phyloP scores from a whole-genome alignment of 306 rosid genomes.

The Crotalaria pallida region DNA sequence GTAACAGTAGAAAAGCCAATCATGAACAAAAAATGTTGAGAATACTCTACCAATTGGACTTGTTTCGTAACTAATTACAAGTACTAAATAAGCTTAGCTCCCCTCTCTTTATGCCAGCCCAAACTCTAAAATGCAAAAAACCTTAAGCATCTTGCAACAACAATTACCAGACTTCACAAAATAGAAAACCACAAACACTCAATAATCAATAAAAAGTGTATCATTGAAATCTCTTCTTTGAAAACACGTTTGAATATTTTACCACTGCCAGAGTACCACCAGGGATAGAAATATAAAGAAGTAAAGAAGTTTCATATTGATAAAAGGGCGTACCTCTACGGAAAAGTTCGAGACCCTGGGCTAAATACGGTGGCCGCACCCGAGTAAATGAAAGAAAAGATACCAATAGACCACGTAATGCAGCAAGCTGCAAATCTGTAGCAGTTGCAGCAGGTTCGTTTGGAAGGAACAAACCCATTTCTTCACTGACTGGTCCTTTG shows the following conservation, averaged over 20 bases:
- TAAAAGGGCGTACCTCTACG: slow-evolving; percentile 52
- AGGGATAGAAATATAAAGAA: slow-evolving; percentile 5
- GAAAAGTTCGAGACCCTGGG: slow-evolving; percentile 85
- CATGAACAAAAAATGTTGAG: not conserved
- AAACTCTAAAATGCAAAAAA: not conserved
- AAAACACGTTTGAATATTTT: not conserved
- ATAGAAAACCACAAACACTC: not conserved
- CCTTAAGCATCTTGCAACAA: not conserved
- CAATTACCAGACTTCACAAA: not conserved
- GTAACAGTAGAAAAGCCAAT: not conserved
- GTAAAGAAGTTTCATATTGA: not conserved
- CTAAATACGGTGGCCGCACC: slow-evolving; percentile 52
- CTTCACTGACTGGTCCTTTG: slow-evolving; percentile 40
- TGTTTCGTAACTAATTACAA: not conserved
- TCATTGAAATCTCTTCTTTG: not conserved
- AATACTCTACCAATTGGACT: not conserved
- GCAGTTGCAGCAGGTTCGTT: slow-evolving; percentile 35
- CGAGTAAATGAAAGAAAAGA: slow-evolving; percentile 65
- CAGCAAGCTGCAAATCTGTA: slow-evolving; percentile 70
- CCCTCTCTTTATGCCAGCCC: not conserved
- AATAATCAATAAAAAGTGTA: not conserved
- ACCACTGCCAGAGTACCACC: not conserved
- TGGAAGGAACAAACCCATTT: slow-evolving; percentile 34
- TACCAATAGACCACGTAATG: slow-evolving; percentile 69
- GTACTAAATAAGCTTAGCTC: not conserved